Evolutionary conservation across 2,329 filamentous ascomycete species (phyloP), one percentile per base, ranked within the genome.

Genomic region (Xylaria sp.): DNA sequence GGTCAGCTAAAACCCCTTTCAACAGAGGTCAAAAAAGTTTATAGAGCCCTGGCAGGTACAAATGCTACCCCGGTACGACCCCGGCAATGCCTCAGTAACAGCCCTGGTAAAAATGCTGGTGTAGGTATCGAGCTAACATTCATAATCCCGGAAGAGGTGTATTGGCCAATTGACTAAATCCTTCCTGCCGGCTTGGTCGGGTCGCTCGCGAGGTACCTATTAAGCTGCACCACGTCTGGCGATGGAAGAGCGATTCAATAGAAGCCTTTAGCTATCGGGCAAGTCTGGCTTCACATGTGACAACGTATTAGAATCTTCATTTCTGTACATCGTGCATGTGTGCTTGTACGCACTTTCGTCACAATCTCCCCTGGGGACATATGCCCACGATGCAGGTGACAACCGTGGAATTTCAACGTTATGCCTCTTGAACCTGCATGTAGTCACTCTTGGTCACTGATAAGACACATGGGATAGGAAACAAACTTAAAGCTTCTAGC

Each of bases 121-220:
- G n/a, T n/a, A n/a, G n/a, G n/a, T n/a, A n/a, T n/a, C n/a, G n/a
- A n/a, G n/a, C n/a, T n/a, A n/a, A n/a, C n/a, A n/a, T n/a, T n/a
- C n/a, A n/a, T n/a, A n/a, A n/a, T n/a, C n/a, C n/a, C n/a, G n/a
- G n/a, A n/a, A n/a, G n/a, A n/a, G n/a, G n/a, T n/a, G n/a, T n/a
- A 62, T 63, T 58, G 48, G 56, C 52, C 56, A 66, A 63, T 70
- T 31, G 51, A 39, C 28, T 18, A 3, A 46, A 12, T 41, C 10
- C n/a, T 31, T 48, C n/a, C 48, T 28, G 10, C 15, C 28, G 18
- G 34, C 13, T 46, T 20, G 18, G 12, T 25, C 20, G 20, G 23
- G 20, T 28, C 20, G 10, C 12, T 39, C 25, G 8, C 8, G 10
- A 20, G 13, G 8, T 23, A 8, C 20, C 2, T 20, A 31, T 28